Base-by-base conservation (phyloP, 176 grass and related monocot genomes). In the Oryza rufipogon region DNA sequence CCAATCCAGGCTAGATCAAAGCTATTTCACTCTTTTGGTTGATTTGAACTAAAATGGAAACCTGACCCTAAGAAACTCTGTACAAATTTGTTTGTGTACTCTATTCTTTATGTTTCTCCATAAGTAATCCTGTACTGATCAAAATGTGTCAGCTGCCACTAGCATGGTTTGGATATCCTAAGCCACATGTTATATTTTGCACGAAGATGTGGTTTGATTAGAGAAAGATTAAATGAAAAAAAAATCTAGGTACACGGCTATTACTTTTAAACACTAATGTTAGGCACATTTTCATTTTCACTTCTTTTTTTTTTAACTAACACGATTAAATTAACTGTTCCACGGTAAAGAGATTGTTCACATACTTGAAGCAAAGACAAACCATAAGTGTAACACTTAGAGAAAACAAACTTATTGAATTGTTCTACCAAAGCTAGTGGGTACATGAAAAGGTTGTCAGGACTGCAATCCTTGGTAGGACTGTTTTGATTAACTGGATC, bases 31-130 rank as follows among this genome's bases (percentile, higher is more conserved):
- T 58, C 17, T 58, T 22, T 70, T 60, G 60, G 66, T 22, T 3
- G 44, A 76, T 76, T 34, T 70, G 49, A 81, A 81, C 47, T 12
- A 36, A 76, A 81, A 75, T 5, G 4, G 30, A 71, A 39, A 82
- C 10, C 67, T 47, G 38, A 20, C 11, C 23, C 13, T 13, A 47
- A 17, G 51, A 77, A 60, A 64, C 17, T 11, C 4, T 23, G 9
- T 20, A 83, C 34, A 36, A 56, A 56, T 56, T 56, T 19, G 5
- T 13, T 44, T 44, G 42, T 11, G 42, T 44, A 28, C 38, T 20
- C 67, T 23, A 17, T 38, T 48, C 32, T 46, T 75, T 12, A 67
- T 79, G 17, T 9, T 48, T 45, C 54, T 71, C 61, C 20, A 22
- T 20, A 16, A 19, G 20, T 71, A 65, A 49, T 11, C 14, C 41